Conservation (phyloP, 257 asterid species). For the Nicotiana knightiana region DNA sequence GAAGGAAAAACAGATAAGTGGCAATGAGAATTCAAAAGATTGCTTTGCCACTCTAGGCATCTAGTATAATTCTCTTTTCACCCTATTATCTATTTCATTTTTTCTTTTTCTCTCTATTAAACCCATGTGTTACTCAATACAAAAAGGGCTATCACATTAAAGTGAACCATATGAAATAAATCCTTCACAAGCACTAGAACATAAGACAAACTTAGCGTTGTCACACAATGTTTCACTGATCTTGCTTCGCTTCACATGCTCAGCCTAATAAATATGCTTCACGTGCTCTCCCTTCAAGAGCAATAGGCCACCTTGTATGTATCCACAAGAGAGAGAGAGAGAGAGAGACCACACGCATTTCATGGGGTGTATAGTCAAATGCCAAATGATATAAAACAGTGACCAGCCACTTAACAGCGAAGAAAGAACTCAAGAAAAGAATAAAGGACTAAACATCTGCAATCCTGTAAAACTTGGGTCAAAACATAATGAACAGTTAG, state of each 20-base stretch:
- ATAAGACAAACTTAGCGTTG: not conserved
- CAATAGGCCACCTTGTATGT: not conserved
- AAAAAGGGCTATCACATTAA: not conserved
- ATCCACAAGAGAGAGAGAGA: not conserved
- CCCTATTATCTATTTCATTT: not conserved
- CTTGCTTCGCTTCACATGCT: not conserved
- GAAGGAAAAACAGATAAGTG: not conserved
- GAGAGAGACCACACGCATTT: not conserved
- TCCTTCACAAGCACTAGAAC: not conserved
- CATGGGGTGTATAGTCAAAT: not conserved
- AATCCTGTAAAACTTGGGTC: not conserved
- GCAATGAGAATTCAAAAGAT: not conserved
- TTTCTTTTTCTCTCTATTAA: not conserved
- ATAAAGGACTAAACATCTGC: not conserved
- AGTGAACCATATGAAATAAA: not conserved
- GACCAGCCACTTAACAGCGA: not conserved
- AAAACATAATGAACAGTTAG: not conserved
- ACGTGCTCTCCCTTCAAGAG: not conserved
- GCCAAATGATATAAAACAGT: not conserved
- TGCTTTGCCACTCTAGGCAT: not conserved
- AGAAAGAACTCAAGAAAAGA: constrained; percentile 2
- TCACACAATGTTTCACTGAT: not conserved
- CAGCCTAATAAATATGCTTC: not conserved
- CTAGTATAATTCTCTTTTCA: not conserved
- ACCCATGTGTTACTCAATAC: not conserved